phyloP scores from a whole-genome alignment of 441 rosid genomes.

The Pelargonium australe region DNA sequence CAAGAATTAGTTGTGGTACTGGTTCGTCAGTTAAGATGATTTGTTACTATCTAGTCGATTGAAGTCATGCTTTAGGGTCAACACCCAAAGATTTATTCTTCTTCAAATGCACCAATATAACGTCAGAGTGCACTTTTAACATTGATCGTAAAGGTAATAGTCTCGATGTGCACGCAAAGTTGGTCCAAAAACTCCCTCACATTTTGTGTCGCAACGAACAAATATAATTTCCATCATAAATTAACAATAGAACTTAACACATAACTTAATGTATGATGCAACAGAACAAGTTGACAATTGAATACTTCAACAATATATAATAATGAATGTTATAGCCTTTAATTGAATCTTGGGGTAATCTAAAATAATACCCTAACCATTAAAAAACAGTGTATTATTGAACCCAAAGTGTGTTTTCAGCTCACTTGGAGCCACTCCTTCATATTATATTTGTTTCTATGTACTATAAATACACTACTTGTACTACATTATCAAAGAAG shows the following conservation, averaged over 20 bases:
- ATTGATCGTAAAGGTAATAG: too few species aligned
- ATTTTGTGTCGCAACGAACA: background rate
- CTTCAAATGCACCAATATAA: too few species aligned
- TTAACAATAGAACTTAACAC: too few species aligned
- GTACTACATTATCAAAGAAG: background rate
- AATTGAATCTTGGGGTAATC: conserved; percentile 47
- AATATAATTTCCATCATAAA: too few species aligned
- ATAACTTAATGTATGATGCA: background rate
- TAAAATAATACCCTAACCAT: conserved; percentile 17
- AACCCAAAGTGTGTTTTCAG: conserved; percentile 24
- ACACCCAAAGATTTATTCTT: too few species aligned
- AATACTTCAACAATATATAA: conserved; percentile 30
- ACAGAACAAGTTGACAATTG: background rate
- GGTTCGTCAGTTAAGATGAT: too few species aligned
- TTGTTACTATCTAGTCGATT: too few species aligned
- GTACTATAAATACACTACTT: background rate
- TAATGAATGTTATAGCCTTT: conserved; percentile 27
- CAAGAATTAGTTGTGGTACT: too few species aligned
- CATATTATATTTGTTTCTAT: conserved; percentile 2
- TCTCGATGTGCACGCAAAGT: too few species aligned
- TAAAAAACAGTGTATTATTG: conserved; percentile 26
- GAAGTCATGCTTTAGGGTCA: too few species aligned
- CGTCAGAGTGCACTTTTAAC: too few species aligned
- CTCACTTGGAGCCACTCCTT: conserved; percentile 27
- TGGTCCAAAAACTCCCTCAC: too few species aligned